phyloP scores from a whole-genome alignment of 805 yeast genomes.

The Clavispora carvajalis region DNA sequence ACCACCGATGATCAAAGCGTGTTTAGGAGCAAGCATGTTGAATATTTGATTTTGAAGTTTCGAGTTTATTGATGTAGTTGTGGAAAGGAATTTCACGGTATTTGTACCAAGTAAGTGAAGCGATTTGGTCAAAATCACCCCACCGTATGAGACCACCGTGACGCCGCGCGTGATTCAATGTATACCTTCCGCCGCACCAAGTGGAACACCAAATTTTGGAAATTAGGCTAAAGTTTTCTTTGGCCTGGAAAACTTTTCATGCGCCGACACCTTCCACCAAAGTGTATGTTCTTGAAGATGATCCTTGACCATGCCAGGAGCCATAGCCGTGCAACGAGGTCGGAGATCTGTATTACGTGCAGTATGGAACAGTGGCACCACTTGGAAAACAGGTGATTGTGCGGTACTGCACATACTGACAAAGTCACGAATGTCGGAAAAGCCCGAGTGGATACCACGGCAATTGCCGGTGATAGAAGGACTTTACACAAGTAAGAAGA shows the following conservation, averaged over 20 bases:
- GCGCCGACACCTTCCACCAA: no score
- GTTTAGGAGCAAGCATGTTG: constrained; percentile 9
- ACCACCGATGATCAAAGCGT: constrained; percentile 31
- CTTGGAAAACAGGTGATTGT: not conserved
- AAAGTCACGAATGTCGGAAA: no score
- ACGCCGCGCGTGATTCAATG: not conserved
- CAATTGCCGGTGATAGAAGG: no score
- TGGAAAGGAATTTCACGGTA: not conserved
- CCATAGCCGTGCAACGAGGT: no score
- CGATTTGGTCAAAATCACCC: not conserved
- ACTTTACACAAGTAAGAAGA: no score
- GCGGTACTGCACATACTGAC: not conserved
- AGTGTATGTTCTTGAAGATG: no score
- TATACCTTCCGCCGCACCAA: not conserved
- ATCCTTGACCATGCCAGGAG: no score
- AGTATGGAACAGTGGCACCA: not conserved
- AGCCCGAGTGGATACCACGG: no score
- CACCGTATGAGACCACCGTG: not conserved
- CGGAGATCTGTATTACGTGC: not conserved
- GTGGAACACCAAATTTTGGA: no score
- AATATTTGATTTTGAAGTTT: not conserved
- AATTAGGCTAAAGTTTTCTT: no score
- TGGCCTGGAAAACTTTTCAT: no score
- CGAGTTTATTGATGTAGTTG: not conserved
- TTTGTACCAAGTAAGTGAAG: not conserved